Evolutionary conservation across 2,329 filamentous ascomycete genomes (phyloP).

Genomic region (Lasiodiplodia hormozganensis): DNA sequence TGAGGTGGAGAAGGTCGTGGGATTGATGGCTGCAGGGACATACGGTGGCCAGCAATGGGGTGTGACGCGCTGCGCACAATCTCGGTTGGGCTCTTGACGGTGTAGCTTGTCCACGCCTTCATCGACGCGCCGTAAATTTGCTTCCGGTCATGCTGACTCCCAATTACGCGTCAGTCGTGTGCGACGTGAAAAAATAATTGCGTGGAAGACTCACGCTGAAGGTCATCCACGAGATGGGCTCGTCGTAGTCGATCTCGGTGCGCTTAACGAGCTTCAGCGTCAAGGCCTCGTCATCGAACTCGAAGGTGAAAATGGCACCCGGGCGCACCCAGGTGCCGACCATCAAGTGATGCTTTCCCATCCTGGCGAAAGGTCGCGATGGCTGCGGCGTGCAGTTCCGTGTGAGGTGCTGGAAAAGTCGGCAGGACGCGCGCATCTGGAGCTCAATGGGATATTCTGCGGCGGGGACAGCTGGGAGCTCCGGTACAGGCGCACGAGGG

Average conservation of each 20-base stretch:
- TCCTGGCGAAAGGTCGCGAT: constrained; percentile 43
- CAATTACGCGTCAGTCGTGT: constrained; percentile 6
- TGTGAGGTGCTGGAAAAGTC: constrained; percentile 6
- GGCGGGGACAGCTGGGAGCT: not conserved
- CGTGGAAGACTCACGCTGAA: constrained; percentile 70
- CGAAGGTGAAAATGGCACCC: constrained; percentile 87
- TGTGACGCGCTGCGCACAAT: constrained; percentile 79
- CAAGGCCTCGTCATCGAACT: constrained; percentile 82
- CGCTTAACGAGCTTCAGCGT: constrained; percentile 78
- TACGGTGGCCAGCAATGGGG: constrained; percentile 78
- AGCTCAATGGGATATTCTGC: constrained; percentile 4
- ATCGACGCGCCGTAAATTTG: constrained; percentile 88
- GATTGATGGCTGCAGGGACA: constrained; percentile 40
- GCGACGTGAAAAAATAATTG: not conserved
- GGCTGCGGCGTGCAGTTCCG: not conserved
- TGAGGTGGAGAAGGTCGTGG: constrained; percentile 27
- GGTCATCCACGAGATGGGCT: constrained; percentile 94
- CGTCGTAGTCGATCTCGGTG: constrained; percentile 79
- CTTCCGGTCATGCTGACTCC: constrained; percentile 74
- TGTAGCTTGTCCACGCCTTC: constrained; percentile 91
- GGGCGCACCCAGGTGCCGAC: constrained; percentile 91
- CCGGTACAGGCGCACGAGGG: constrained; percentile 11
- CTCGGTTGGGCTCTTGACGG: constrained; percentile 75
- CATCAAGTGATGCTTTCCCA: constrained; percentile 85
- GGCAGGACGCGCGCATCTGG: constrained; percentile 23